A percentile compares a stretch with the other conserved stretches of the same genome.
phyloP scores from a whole-genome alignment of 306 rosid genomes.

The Cucumis hystrix region DNA sequence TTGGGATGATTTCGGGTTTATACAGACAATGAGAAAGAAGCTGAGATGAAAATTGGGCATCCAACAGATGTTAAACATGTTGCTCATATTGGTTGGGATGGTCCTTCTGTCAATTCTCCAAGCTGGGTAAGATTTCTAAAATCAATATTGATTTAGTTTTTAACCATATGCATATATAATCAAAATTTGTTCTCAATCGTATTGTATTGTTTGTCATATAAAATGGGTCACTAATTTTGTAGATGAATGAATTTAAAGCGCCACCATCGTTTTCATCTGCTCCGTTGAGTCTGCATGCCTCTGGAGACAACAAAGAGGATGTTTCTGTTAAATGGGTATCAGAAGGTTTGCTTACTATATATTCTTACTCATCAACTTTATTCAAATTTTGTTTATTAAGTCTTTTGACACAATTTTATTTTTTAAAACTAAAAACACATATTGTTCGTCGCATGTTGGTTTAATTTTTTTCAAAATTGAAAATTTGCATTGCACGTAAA shows the following conservation, averaged over 20 bases:
- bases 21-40: conserved; percentile 29
- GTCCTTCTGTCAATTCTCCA: conserved; percentile 57
- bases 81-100: conserved; percentile 83
- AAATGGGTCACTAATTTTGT: neutral
- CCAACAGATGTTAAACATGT: conserved; percentile 97
- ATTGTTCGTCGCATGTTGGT: too few species aligned
- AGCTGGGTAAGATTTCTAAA: conserved; percentile 50
- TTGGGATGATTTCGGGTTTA: neutral
- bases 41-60: conserved; percentile 60
- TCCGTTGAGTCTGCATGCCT: conserved; percentile 1
- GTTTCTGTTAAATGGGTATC: neutral
- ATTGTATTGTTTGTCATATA: too few species aligned
- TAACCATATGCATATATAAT: too few species aligned
- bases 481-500: too few species aligned
- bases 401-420: too few species aligned
- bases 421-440: too few species aligned
- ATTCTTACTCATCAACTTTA: too few species aligned
- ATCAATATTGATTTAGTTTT: too few species aligned
- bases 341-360: conserved; percentile 15
- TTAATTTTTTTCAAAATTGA: too few species aligned
- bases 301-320: neutral
- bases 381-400: too few species aligned
- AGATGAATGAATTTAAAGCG: conserved; percentile 56
- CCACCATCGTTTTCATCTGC: conserved; percentile 16
- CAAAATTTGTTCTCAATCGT: too few species aligned